A percentile compares a stretch with the other conserved stretches of the same genome.
phyloP scores from a whole-genome alignment of 2,329 filamentous ascomycete genomes.

The Fusarium sp. region DNA sequence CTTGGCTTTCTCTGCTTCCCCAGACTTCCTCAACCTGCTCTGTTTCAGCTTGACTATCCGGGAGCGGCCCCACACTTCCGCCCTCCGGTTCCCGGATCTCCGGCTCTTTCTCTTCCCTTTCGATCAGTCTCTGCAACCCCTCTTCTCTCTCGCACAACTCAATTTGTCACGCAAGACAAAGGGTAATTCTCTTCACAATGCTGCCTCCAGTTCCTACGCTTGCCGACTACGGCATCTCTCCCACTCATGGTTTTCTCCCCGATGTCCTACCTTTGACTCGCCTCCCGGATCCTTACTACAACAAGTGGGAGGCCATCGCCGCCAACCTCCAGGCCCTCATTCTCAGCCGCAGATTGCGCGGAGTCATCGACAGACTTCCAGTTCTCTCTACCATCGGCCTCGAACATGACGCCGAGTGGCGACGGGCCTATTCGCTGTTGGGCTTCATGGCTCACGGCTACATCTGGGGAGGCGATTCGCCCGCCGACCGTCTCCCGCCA shows the following conservation, averaged over 20 bases:
- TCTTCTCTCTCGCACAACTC: constrained; percentile 13
- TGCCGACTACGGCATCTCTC: constrained; percentile 85
- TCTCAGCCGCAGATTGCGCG: constrained; percentile 85
- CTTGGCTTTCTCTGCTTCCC: constrained; percentile 25
- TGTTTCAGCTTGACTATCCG: constrained; percentile 24
- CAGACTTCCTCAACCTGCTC: constrained; percentile 11
- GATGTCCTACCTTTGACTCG: constrained; percentile 83
- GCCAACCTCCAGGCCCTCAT: constrained; percentile 90
- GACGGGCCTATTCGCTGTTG: constrained; percentile 90
- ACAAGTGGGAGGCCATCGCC: constrained; percentile 91
- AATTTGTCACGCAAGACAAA: not conserved
- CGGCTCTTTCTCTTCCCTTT: constrained; percentile 25
- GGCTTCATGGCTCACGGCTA: constrained; percentile 95
- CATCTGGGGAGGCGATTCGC: constrained; percentile 93
- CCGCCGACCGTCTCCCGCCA: constrained; percentile 84
- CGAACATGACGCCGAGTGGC: constrained; percentile 90
- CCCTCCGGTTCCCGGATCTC: constrained; percentile 35
- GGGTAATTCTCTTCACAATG: constrained; percentile 52
- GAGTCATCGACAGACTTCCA: constrained; percentile 85
- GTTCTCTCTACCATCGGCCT: constrained; percentile 87
- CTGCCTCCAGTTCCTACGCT: constrained; percentile 74
- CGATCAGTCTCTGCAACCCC: constrained; percentile 1
- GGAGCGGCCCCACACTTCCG: constrained; percentile 45
- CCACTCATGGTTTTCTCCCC: constrained; percentile 89
- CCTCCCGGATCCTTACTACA: constrained; percentile 92